Base-by-base conservation (phyloP, 2,329 filamentous ascomycete species). In the Colletotrichum shisoi region DNA sequence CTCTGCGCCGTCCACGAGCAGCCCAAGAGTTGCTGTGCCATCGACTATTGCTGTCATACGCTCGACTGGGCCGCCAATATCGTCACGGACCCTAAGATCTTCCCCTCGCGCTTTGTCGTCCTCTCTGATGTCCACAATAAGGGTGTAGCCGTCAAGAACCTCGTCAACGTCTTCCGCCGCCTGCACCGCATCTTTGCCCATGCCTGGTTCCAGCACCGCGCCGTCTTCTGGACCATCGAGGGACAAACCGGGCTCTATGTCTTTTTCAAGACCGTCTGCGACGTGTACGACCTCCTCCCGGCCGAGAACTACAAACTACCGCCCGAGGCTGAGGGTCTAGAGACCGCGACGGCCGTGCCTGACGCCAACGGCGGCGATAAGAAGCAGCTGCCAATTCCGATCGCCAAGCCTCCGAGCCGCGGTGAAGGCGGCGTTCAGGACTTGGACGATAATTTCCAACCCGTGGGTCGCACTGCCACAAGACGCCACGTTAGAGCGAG, bases 21-120 rank as follows among this genome's bases (percentile, higher is more conserved):
- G 57, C 95, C 95, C 56, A 98, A 98, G 81, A 92, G 91, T 73
- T 99, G 95, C 82, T 97, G 94, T 79, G 95, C 95, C 58, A 97
- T 99, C 75, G 95, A 99, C 80, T 99, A 99, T 81, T 97, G 94
- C 84, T 98, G 94, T 77, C 95, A 99, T 77, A 99, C 95, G 0
- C 89, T 99, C 49, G 95, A 99, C 80, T 98, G 94, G 93, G 95
- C 95, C 3, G 94, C 93, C 64, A 97, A 96, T 74, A 91, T 94
- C 21, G 89, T 99, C 64, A 97, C 94, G 3, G 95, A 93, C 73
- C 91, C 93, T 62, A 97, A 97, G 82, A 91, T 95, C 75, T 99
- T 99, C 76, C 94, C 95, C 0, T 96, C 92, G 72, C 87, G 95
- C 60, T 87, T 96, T 70, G 84, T 86, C 59, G 79, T 85, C 9